Evolutionary conservation across 2,329 filamentous ascomycete genomes (phyloP), one percentile per base, ranked within the genome.

Genomic region (Fusarium sp.): DNA sequence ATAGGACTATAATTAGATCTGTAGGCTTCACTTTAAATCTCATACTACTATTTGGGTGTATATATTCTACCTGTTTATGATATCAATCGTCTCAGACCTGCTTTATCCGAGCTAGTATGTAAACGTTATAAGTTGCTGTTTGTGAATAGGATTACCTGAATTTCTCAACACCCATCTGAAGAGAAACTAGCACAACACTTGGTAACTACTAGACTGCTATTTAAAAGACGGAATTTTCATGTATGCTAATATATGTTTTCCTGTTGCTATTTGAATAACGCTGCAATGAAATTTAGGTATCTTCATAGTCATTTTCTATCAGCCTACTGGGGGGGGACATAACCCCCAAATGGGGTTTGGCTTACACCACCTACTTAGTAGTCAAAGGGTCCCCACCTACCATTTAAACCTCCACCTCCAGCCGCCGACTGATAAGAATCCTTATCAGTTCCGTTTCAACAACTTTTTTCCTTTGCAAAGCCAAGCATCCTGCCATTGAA

Each of bases 401-500:
- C 38, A 64, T 47, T 51, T 54, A 26, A 59, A 63, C 60, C 35
- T 58, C 44, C 44, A 51, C n/a, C 36, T 42, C n/a, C n/a, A n/a
- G 38, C 24, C 24, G 51, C 24, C 44, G 38, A 58, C 44, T 41
- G 74, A 76, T 76, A 73, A 76, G 69, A 39, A 50, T 69, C 41
- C 74, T 76, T 76, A 76, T 76, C 71, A 56, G 61, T 62, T 68
- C 57, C 39, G 64, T 33, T 56, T 54, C 59, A 56, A 61, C 68
- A 63, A 73, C 74, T 65, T 73, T 76, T 76, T 76, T 75, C 67
- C 62, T 66, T 53, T 54, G 48, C 41, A 45, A 39, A 61, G 50
- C 26, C 38, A 66, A 54, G 55, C 28, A 67, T 11, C 30, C 57
- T 30, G 42, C 44, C 38, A 58, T 53, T 35, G 41, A 71, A 66